A percentile compares a stretch with the other conserved stretches of the same genome.
Conservation (phyloP, 176 grass and related monocot species). For the Elaeis guineensis region DNA sequence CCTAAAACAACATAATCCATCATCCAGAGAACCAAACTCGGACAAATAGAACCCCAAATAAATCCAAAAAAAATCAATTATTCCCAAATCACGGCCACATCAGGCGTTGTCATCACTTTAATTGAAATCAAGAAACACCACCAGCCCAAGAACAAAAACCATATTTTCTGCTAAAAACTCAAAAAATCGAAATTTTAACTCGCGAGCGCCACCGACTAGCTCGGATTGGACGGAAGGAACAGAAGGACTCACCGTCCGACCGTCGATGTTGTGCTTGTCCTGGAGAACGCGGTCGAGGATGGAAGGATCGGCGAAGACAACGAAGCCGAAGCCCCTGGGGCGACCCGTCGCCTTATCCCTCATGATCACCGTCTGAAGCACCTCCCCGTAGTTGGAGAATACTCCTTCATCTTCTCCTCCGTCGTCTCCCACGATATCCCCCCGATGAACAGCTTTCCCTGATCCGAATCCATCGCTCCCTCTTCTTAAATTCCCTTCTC, state of each 20-base stretch:
- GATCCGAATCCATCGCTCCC: slow-evolving; percentile 76
- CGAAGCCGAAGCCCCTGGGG: slow-evolving; percentile 94
- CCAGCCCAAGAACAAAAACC: too few species aligned
- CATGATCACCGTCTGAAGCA: slow-evolving; percentile 84
- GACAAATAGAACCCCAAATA: too few species aligned
- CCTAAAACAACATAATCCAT: too few species aligned
- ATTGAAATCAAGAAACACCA: too few species aligned
- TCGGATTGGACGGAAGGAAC: neutral
- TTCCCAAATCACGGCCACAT: too few species aligned
- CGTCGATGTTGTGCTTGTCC: slow-evolving; percentile 83
- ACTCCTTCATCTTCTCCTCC: slow-evolving; percentile 87
- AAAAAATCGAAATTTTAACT: too few species aligned
- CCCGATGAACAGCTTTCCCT: slow-evolving; percentile 97
- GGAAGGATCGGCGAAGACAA: slow-evolving; percentile 78
- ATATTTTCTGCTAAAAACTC: too few species aligned
- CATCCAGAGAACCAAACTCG: too few species aligned
- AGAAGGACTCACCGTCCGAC: slow-evolving; percentile 53
- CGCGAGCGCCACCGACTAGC: too few species aligned
- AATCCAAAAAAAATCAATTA: too few species aligned
- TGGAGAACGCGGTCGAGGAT: slow-evolving; percentile 73
- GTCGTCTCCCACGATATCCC: slow-evolving; percentile 99
- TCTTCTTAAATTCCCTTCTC: slow-evolving; percentile 5
- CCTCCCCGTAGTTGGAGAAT: slow-evolving; percentile 77
- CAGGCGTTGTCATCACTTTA: too few species aligned
- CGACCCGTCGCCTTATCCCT: slow-evolving; percentile 84